A percentile compares a stretch with the other conserved stretches of the same genome.
phyloP scores from a whole-genome alignment of 2,329 filamentous ascomycete species.

The Hypomyces rosellus region DNA sequence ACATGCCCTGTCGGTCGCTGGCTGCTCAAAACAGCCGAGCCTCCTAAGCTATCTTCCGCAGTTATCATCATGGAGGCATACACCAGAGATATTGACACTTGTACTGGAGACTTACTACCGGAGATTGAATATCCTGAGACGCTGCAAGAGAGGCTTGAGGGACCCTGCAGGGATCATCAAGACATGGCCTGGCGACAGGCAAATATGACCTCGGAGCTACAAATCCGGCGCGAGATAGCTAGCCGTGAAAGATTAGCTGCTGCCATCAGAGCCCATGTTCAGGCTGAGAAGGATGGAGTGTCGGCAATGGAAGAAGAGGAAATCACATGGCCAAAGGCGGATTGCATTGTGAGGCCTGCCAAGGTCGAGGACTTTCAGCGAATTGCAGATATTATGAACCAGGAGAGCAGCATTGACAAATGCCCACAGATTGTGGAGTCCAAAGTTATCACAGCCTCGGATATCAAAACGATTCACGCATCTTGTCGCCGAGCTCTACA shows the following conservation, averaged over 20 bases:
- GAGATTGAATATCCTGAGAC: slow-evolving; percentile 29
- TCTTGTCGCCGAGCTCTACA: slow-evolving; percentile 26
- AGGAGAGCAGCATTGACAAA: slow-evolving; percentile 24
- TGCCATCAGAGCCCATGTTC: slow-evolving; percentile 3
- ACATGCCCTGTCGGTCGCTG: neutral
- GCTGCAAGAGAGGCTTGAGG: slow-evolving; percentile 7
- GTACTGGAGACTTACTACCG: slow-evolving; percentile 27
- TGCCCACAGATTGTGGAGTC: slow-evolving; percentile 19
- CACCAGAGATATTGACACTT: slow-evolving; percentile 31
- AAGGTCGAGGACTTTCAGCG: slow-evolving; percentile 29
- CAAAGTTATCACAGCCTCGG: slow-evolving; percentile 23
- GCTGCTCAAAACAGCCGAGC: slow-evolving; percentile 1
- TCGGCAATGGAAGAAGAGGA: slow-evolving; percentile 11
- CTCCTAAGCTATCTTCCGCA: neutral
- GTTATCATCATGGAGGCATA: neutral
- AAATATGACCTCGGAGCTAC: slow-evolving; percentile 22
- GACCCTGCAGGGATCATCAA: slow-evolving; percentile 7
- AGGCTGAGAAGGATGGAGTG: neutral
- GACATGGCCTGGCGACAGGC: slow-evolving; percentile 22
- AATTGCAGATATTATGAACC: slow-evolving; percentile 40
- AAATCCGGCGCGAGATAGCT: slow-evolving; percentile 20
- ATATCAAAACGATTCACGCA: slow-evolving; percentile 28
- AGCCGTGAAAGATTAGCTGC: slow-evolving; percentile 16
- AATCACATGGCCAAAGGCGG: slow-evolving; percentile 20
- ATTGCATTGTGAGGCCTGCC: slow-evolving; percentile 39